phyloP scores from a whole-genome alignment of 768 basidiomycete species.

The Cyclocybe cylindracea region DNA sequence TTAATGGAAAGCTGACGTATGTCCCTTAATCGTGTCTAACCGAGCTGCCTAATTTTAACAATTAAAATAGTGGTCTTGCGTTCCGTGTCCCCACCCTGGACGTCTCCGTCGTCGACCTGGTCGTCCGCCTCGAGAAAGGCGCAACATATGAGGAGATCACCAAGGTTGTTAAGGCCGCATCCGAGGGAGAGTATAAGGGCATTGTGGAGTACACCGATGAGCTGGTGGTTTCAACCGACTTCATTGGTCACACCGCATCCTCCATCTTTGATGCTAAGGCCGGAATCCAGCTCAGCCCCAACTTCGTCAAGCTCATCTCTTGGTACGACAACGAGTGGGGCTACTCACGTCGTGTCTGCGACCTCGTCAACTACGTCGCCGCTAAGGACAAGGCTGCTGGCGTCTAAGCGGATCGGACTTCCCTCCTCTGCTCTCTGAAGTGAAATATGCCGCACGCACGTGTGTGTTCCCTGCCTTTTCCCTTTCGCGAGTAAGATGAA shows the following conservation, averaged over 20 bases:
- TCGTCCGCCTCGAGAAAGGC: slow-evolving; percentile 85
- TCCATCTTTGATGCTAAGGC: slow-evolving; percentile 94
- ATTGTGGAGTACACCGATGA: slow-evolving; percentile 94
- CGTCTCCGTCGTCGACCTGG: slow-evolving; percentile 98
- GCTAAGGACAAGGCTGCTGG: slow-evolving; percentile 58
- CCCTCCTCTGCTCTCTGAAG: not conserved
- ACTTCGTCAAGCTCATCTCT: slow-evolving; percentile 94
- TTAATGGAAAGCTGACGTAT: slow-evolving; percentile 98
- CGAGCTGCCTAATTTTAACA: slow-evolving; percentile 7
- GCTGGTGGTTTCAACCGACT: slow-evolving; percentile 90
- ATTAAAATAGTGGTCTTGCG: slow-evolving; percentile 68
- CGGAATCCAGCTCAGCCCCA: slow-evolving; percentile 88
- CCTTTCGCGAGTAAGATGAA: not conserved
- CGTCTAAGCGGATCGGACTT: slow-evolving; percentile 16
- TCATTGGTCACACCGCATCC: slow-evolving; percentile 75
- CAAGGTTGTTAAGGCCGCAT: slow-evolving; percentile 75
- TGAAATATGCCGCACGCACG: not conserved
- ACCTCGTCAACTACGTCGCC: slow-evolving; percentile 82
- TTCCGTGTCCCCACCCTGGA: slow-evolving; percentile 98
- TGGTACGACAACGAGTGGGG: slow-evolving; percentile 98
- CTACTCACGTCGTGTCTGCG: slow-evolving; percentile 91
- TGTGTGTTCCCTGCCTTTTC: not conserved
- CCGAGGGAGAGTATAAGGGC: slow-evolving; percentile 68
- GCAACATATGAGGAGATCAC: slow-evolving; percentile 93
- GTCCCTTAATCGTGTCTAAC: slow-evolving; percentile 24